phyloP scores from a whole-genome alignment of 108 stramenopile species.

The Skeletonema grethae region DNA sequence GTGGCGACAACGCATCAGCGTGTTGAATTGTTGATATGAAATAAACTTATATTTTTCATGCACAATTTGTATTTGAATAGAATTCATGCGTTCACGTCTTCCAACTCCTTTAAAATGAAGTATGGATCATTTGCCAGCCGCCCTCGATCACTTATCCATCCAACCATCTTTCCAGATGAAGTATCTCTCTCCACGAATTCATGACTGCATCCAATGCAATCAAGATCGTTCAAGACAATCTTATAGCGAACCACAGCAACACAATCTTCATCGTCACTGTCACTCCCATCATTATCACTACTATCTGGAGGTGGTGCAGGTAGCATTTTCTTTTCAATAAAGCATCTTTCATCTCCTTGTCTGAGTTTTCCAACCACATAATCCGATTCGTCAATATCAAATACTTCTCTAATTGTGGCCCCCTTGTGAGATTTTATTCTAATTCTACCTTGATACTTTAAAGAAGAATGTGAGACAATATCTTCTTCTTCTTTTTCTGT shows the following conservation, averaged over 20 bases:
- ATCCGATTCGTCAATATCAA: conserved; percentile 41
- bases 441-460: conserved; percentile 25
- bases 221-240: conserved; percentile 18
- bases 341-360: conserved; percentile 32
- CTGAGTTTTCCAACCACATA: conserved; percentile 26
- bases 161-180: conserved; percentile 5
- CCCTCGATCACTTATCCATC: conserved; percentile 48
- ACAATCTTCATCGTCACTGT: conserved; percentile 27
- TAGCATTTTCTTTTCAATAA: conserved; percentile 29
- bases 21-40: conserved; percentile 14
- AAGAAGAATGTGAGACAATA: background rate
- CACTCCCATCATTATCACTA: conserved; percentile 16
- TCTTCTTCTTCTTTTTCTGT: background rate
- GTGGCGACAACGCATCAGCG: conserved; percentile 21
- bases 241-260: conserved; percentile 42
- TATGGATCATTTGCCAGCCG: conserved; percentile 44
- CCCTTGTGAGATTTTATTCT: conserved; percentile 27
- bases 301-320: conserved; percentile 21
- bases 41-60: conserved; percentile 6
- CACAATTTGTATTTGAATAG: background rate
- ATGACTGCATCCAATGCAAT: conserved; percentile 7
- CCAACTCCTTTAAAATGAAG: conserved; percentile 37
- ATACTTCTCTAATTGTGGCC: conserved; percentile 41
- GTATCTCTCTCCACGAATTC: background rate
- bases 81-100: background rate